Conservation (phyloP, 306 rosid species). For the Prunus mume region DNA sequence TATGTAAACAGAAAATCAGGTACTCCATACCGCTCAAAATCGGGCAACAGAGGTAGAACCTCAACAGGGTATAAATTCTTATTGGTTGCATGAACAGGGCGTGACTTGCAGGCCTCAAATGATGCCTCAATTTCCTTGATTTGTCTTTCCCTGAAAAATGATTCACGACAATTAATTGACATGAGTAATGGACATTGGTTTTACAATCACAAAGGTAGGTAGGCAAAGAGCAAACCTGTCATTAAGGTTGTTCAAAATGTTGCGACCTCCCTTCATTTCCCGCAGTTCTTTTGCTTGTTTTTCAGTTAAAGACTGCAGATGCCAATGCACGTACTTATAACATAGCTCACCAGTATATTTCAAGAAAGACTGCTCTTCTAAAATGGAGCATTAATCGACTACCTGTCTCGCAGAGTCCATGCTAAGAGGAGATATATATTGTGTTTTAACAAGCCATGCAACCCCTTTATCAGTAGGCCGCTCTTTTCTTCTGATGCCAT, state of each 20-base stretch:
- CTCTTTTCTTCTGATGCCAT: constrained; percentile 88
- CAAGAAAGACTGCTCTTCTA: constrained; percentile 17
- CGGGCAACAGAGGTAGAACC: constrained; percentile 89
- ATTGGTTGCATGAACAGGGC: constrained; percentile 86
- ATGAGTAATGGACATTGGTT: constrained; percentile 4
- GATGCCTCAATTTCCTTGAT: constrained; percentile 95
- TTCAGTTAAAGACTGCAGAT: constrained; percentile 81
- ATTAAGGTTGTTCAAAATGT: constrained; percentile 66
- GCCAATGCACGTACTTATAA: constrained; percentile 19
- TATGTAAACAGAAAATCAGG: background rate
- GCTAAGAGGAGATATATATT: constrained; percentile 95
- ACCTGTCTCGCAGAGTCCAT: constrained; percentile 93
- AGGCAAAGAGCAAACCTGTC: constrained; percentile 48
- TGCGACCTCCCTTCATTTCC: constrained; percentile 78
- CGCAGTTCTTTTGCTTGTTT: constrained; percentile 96
- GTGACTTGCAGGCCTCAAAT: constrained; percentile 93
- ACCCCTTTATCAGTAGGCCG: constrained; percentile 99
- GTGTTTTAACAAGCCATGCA: constrained; percentile 99
- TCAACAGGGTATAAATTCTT: constrained; percentile 87
- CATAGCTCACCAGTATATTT: constrained; percentile 19
- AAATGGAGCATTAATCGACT: constrained; percentile 13
- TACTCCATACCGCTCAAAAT: constrained; percentile 65
- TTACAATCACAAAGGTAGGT: background rate
- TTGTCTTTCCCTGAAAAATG: constrained; percentile 74
- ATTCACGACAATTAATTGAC: constrained; percentile 14